Conservation (phyloP, 805 yeast genomes). For the Geotrichum ghanense region DNA sequence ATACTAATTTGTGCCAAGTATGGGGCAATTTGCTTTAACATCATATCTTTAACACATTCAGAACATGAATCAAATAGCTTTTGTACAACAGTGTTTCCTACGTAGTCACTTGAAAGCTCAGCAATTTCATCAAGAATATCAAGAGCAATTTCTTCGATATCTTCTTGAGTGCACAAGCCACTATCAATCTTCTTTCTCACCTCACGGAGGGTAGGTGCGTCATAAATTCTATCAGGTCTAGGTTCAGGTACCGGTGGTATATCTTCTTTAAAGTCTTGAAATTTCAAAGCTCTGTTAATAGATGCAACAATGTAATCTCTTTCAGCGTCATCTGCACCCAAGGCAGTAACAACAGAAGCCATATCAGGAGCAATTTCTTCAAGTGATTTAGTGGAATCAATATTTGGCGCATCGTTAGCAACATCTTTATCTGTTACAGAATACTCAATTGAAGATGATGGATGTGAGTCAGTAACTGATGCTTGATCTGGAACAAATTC, state of each 20-base stretch:
- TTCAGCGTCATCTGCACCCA: conserved; percentile 25
- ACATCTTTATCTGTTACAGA: conserved; percentile 11
- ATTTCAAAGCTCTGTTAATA: conserved; percentile 22
- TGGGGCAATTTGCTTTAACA: conserved; percentile 69
- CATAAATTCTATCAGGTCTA: conserved; percentile 56
- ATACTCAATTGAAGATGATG: conserved; percentile 8
- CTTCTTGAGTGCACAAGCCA: conserved; percentile 40
- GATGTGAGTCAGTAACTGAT: not conserved
- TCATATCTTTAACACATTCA: conserved; percentile 60
- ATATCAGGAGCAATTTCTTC: conserved; percentile 22
- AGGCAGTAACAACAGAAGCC: conserved; percentile 19
- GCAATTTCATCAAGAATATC: conserved; percentile 85
- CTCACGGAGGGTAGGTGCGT: conserved; percentile 81
- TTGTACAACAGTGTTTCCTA: conserved; percentile 94
- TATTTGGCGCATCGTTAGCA: conserved; percentile 11
- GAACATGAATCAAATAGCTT: conserved; percentile 68
- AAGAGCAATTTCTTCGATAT: conserved; percentile 69
- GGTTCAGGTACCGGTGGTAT: conserved; percentile 63
- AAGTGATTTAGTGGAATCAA: conserved; percentile 16
- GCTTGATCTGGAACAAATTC: conserved; percentile 2
- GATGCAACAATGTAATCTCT: conserved; percentile 19
- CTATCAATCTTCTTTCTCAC: conserved; percentile 63
- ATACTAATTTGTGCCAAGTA: conserved; percentile 84
- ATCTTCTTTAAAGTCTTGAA: conserved; percentile 19
- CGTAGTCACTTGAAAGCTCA: conserved; percentile 79